Percentiles rank a stretch among this genome's conserved stretches.
These are phyloP conservation scores for Echinochloa phyllopogon DNA, from an alignment of 176 grass and related monocot genomes.

Conservation along the genomic window DNA sequence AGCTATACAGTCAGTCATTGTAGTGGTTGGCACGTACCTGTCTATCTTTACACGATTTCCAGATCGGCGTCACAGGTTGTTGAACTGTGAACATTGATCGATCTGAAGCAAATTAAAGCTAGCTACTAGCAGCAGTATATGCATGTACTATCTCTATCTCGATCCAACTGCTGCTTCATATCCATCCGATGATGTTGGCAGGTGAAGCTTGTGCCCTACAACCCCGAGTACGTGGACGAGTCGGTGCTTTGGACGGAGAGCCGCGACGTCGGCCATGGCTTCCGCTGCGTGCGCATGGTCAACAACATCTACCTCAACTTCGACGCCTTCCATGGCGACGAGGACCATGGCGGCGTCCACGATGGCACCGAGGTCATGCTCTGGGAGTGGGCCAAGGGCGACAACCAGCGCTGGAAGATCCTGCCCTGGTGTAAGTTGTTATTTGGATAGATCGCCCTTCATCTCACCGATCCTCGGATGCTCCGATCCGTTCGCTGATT, in stretches of 20 bases:
- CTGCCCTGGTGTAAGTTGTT: conserved; percentile 50
- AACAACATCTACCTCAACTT: conserved; percentile 85
- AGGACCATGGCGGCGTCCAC: conserved; percentile 71
- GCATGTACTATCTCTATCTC: too few relatives aligned
- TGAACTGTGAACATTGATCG: not conserved
- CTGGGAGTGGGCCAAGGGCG: conserved; percentile 70
- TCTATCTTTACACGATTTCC: conserved; percentile 31
- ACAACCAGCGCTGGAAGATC: conserved; percentile 84
- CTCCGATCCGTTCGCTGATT: not conserved
- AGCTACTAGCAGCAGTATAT: too few relatives aligned
- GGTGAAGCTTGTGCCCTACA: too few relatives aligned
- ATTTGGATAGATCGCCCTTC: too few relatives aligned
- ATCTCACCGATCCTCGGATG: not conserved
- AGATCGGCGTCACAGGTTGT: conserved; percentile 12
- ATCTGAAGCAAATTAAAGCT: too few relatives aligned
- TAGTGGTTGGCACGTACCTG: conserved; percentile 8
- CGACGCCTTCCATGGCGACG: conserved; percentile 73
- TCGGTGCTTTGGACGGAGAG: conserved; percentile 83
- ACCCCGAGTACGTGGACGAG: conserved; percentile 56
- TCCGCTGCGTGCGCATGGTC: conserved; percentile 78
- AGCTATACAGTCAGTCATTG: conserved; percentile 17
- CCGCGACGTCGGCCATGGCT: conserved; percentile 64
- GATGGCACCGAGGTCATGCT: conserved; percentile 72
- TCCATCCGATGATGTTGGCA: too few relatives aligned
- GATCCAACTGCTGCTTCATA: too few relatives aligned